Base-by-base conservation (phyloP, 441 rosid genomes). In the Adansonia rubrostipa region DNA sequence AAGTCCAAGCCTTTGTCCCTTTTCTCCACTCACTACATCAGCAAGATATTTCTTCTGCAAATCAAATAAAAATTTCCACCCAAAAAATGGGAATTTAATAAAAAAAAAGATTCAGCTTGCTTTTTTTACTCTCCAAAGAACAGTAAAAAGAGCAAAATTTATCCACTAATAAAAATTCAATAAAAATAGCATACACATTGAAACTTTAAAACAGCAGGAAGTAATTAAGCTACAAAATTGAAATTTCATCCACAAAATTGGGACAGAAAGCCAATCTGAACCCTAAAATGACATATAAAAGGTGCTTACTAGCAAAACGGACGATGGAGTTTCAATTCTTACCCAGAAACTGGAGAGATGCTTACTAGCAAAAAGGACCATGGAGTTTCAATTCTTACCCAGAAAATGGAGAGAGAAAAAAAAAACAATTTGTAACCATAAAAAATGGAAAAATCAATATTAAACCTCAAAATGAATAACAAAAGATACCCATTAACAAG, bases 21-120 rank as follows among this genome's bases (percentile, higher is more conserved):
- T 82, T 20, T 80, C 88, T 77, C 78, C 61, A 51, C 33, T 78
- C 81, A 86, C 74, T 79, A 83, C 90, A 81, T 86, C 86, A 71
- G 84, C 82, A 45, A 61, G 20, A 20, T 28, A 56, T 78, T 82
- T 82, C 81, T 67, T 86, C 85, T 84, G 73, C 64, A 75, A 42
- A 19, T 9, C 11, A 69, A 19, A 42, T 60, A 67, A 67, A 68
- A 69, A 60, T 14, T 78, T 70, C 48, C 48, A 54, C 51, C 54
- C 28, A 24, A 15, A 28, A 60, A 56, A 56, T 14, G 45, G n/a
- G 17, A 73, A 57, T 36, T 28, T 6, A 82, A 61, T 28, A 28
- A 68, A 81, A 76, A 80, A 76, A 57, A 60, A 66, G 5, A 60
- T 74, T 70, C 50, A 82, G 40, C 73, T 72, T 73, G 67, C 68